Base-by-base conservation (phyloP, 805 yeast species). In the Ogataea salicorniae region DNA sequence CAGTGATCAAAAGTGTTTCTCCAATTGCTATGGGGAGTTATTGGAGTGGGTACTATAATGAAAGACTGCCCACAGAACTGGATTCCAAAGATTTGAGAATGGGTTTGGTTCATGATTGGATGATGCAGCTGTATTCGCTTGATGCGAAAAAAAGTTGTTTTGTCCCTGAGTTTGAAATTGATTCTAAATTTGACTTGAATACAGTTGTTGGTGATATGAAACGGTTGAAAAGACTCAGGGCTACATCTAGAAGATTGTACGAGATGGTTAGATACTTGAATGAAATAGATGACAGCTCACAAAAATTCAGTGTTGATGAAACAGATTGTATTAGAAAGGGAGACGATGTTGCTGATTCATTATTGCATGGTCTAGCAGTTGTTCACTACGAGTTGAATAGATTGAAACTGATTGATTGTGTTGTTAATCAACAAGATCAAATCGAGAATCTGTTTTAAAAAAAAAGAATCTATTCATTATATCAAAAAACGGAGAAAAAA, bases 261-360 rank as follows among this genome's bases (percentile, higher is more conserved):
- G 62, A 62, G 36, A 49, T 61, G 43, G 59, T 62, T 46, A 39
- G 38, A 7, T 46, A 51, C 23, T 37, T 68, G 8, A 66, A 66
- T 46, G 38, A 46, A 5, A 20, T 46, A 5, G 59, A 59, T 37
- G 17, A 16, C 1, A 15, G n/a, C 5, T 42, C 18, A 6, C 17
- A 49, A 31, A 41, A 36, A 34, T 50, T 44, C 14, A 41, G 50
- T 5, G 34, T 46, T 8, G 48, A 43, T 23, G 54, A 50, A 20
- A 35, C 45, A 7, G 59, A 57, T 45, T 53, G 57, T 7, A 45
- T 34, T 3, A 52, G 48, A 31, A 83, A 83, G 58, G 76, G 77
- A 39, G 91, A 84, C 59, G 91, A 84, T 59, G 64, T 83, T 46
- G 76, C 81, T 8, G 91, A 84, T 59, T 72, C 84, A 0, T 64